Conservation (phyloP, 106 monocot genomes). For the Acanthochlamys bracteata region DNA sequence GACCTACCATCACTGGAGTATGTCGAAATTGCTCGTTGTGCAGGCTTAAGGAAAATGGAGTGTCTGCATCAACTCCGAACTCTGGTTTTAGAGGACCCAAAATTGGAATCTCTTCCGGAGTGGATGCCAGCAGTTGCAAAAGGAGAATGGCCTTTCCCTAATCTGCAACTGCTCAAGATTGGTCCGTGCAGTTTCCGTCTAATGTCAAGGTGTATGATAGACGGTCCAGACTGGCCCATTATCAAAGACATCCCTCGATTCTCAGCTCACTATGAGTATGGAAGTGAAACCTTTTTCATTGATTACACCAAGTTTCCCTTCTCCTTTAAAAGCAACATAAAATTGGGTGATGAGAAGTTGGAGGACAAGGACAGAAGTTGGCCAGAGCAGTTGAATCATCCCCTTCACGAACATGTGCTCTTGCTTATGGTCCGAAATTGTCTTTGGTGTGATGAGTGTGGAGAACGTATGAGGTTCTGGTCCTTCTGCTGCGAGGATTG, state of each 20-base stretch:
- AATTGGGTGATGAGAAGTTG: too few relatives aligned
- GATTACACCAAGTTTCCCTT: background rate
- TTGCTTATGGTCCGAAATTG: too few relatives aligned
- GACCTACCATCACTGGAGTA: background rate
- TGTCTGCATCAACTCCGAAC: background rate
- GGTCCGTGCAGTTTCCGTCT: background rate
- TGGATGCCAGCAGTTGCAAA: background rate
- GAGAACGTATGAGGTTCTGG: too few relatives aligned
- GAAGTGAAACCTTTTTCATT: too few relatives aligned
- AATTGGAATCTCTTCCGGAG: background rate
- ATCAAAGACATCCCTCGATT: slow-evolving; percentile 2
- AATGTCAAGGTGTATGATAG: background rate
- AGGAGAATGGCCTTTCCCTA: background rate
- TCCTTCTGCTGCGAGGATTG: too few relatives aligned
- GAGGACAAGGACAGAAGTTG: too few relatives aligned
- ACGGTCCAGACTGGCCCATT: background rate
- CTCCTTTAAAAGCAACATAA: background rate
- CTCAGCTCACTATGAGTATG: background rate
- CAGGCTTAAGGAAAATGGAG: background rate
- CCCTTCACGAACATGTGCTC: too few relatives aligned
- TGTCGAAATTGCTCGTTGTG: background rate
- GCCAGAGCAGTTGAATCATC: too few relatives aligned
- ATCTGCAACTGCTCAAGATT: background rate
- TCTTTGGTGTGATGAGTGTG: too few relatives aligned
- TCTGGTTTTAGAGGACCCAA: background rate